phyloP scores from a whole-genome alignment of 441 rosid species.

The Euphorbia schlechtendalii region DNA sequence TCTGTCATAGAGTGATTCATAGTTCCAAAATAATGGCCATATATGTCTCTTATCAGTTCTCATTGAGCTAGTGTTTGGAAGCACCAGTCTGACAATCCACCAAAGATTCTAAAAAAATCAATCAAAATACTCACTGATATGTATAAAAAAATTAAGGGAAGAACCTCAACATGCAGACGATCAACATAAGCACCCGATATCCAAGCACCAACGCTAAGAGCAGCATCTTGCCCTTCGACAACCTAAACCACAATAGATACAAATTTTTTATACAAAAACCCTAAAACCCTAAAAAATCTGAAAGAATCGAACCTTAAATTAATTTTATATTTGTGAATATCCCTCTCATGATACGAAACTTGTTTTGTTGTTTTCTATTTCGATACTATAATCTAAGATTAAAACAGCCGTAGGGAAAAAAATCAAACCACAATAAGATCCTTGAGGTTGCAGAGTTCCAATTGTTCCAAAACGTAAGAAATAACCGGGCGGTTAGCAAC shows the following conservation, averaged over 20 bases:
- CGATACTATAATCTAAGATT: neutral
- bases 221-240: conserved; percentile 88
- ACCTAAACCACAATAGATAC: conserved; percentile 39
- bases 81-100: neutral
- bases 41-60: neutral
- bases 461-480: conserved; percentile 68
- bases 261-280: conserved; percentile 6
- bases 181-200: conserved; percentile 78
- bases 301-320: conserved; percentile 4
- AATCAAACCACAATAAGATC: conserved; percentile 69
- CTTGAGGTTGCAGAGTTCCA: conserved; percentile 74
- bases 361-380: neutral
- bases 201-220: conserved; percentile 77
- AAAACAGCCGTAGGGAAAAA: neutral
- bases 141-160: conserved; percentile 5
- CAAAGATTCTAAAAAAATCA: neutral
- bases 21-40: neutral
- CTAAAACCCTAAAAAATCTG: neutral
- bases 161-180: conserved; percentile 84
- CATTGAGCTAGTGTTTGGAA: neutral
- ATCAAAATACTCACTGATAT: neutral
- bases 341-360: conserved; percentile 6
- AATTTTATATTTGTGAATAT: conserved; percentile 4
- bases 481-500: conserved; percentile 87
- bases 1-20: neutral